Conservation (phyloP, 352 stramenopile genomes). For the Phytophthora ohioensis region DNA sequence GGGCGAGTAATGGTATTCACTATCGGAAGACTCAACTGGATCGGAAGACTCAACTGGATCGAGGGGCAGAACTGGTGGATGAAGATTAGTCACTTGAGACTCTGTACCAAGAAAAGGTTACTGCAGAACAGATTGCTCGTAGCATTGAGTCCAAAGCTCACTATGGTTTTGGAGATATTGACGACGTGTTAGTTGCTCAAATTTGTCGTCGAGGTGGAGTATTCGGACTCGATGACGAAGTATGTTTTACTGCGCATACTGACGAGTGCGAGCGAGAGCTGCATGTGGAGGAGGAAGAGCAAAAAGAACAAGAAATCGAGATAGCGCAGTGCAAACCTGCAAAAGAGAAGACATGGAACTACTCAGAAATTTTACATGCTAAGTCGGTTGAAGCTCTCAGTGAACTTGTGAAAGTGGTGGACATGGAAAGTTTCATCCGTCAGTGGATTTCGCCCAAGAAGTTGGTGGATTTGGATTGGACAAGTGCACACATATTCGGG, state of each 20-base stretch:
- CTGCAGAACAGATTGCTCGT: conserved; percentile 40
- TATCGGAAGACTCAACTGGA: conserved; percentile 25
- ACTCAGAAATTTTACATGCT: conserved; percentile 21
- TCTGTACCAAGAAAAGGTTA: conserved; percentile 45
- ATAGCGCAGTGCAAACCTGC: conserved; percentile 8
- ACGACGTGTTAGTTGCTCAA: conserved; percentile 15
- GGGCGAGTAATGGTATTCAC: conserved; percentile 81
- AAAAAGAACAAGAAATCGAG: conserved; percentile 43
- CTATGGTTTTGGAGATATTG: background rate
- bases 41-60: conserved; percentile 37
- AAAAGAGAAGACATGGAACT: conserved; percentile 30
- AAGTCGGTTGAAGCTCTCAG: conserved; percentile 25
- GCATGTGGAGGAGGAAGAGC: conserved; percentile 58
- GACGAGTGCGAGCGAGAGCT: conserved; percentile 70
- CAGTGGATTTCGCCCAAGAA: conserved; percentile 16
- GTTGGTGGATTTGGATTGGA: conserved; percentile 42
- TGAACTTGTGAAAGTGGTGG: background rate
- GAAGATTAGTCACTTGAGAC: conserved; percentile 62
- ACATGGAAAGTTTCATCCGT: conserved; percentile 18
- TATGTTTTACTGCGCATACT: conserved; percentile 49
- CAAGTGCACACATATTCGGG: conserved; percentile 34
- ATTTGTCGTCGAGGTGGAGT: conserved; percentile 22
- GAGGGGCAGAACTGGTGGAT: conserved; percentile 39
- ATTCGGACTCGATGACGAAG: conserved; percentile 54
- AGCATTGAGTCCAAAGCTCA: conserved; percentile 41